These are phyloP conservation scores for Fraxinus anomala DNA, from an alignment of 257 asterid genomes.

Conservation along the genomic window DNA sequence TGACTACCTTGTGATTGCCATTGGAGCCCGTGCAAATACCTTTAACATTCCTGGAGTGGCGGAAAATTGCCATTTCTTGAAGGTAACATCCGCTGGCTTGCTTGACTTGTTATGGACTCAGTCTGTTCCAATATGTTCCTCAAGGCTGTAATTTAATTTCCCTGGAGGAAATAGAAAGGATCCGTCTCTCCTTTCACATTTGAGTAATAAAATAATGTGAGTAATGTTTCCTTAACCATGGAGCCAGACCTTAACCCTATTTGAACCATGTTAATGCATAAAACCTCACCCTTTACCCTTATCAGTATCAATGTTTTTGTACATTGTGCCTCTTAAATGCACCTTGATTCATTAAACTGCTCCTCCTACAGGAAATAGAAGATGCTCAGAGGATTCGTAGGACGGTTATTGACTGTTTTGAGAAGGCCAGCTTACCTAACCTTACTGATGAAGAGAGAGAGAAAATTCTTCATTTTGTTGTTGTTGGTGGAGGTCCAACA, in stretches of 20 bases:
- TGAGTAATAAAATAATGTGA: not conserved
- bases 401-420: constrained; percentile 81
- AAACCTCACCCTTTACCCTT: not conserved
- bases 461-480: constrained; percentile 85
- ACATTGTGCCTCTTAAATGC: constrained; percentile 3
- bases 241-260: not conserved
- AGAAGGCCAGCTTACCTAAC: constrained; percentile 76
- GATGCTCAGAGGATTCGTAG: constrained; percentile 98
- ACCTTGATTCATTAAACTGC: constrained; percentile 23
- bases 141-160: not conserved
- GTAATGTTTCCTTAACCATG: not conserved
- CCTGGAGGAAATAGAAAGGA: not conserved
- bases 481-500: constrained; percentile 98
- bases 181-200: not conserved
- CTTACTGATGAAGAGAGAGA: constrained; percentile 83
- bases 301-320: not conserved
- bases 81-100: constrained; percentile 44
- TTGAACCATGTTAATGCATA: constrained; percentile 5
- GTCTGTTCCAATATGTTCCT: not conserved
- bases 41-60: constrained; percentile 96
- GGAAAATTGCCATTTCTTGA: constrained; percentile 83
- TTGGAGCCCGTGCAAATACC: constrained; percentile 92
- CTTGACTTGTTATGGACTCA: not conserved
- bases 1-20: constrained; percentile 83
- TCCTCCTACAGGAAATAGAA: constrained; percentile 72